Evolutionary conservation across 768 basidiomycete species (phyloP).

Genomic region (Podaxis rugospora): DNA sequence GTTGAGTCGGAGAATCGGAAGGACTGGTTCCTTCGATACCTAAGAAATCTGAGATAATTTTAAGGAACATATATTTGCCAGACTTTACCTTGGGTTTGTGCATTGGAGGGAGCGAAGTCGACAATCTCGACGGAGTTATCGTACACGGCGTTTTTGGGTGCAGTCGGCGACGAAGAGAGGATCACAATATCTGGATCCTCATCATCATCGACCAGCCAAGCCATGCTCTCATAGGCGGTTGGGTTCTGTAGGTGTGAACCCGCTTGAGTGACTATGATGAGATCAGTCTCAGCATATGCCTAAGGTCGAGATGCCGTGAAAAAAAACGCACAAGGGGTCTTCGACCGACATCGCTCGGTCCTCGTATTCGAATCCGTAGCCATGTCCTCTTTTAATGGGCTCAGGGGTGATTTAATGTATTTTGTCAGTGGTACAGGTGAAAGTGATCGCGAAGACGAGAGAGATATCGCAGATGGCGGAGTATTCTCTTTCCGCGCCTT

Average conservation of each 20-base stretch:
- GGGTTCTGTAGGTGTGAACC: neutral
- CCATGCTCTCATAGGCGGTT: conserved; percentile 39
- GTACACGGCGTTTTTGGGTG: conserved; percentile 7
- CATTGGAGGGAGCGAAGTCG: conserved; percentile 1
- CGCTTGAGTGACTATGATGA: neutral
- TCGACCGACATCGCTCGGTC: neutral
- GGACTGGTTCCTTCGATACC: neutral
- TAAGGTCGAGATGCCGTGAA: neutral
- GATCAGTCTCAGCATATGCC: neutral
- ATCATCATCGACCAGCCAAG: conserved; percentile 63
- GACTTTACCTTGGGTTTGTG: neutral
- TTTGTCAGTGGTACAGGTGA: neutral
- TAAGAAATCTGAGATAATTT: neutral
- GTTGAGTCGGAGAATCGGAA: neutral
- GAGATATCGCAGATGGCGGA: neutral
- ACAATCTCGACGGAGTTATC: conserved; percentile 26
- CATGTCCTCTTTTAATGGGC: neutral
- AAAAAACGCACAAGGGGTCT: neutral
- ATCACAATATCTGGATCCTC: conserved; percentile 57
- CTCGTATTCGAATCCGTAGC: neutral
- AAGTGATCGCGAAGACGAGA: neutral
- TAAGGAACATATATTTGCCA: neutral
- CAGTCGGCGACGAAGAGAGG: conserved; percentile 44
- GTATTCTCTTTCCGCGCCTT: neutral
- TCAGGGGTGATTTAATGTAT: neutral